Evolutionary conservation across 148 eudicot species (phyloP).

Genomic region (Euryodendron excelsum): DNA sequence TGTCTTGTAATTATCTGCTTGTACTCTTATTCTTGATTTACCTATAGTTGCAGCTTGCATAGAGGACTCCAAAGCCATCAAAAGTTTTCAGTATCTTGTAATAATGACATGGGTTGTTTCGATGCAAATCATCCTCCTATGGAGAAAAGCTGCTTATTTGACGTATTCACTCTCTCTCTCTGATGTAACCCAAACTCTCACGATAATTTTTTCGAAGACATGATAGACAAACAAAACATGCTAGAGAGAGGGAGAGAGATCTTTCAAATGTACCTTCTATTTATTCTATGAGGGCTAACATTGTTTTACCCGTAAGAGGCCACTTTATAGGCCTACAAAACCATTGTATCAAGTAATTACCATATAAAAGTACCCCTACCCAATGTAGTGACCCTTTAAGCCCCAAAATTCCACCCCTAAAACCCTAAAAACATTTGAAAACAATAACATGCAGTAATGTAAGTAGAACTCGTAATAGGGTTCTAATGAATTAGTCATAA

Average conservation of each 20-base stretch:
- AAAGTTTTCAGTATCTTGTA: background rate
- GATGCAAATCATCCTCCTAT: background rate
- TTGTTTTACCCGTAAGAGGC: too few species aligned
- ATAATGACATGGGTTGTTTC: constrained; percentile 3
- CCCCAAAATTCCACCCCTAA: too few species aligned
- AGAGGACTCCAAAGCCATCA: background rate
- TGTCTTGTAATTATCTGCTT: background rate
- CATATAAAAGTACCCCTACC: too few species aligned
- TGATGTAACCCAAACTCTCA: too few species aligned
- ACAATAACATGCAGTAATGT: background rate
- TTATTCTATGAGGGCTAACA: too few species aligned
- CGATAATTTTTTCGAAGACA: background rate
- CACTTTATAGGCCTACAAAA: too few species aligned
- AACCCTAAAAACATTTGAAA: too few species aligned
- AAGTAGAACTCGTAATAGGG: too few species aligned
- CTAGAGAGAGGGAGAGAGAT: background rate
- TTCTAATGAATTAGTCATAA: too few species aligned
- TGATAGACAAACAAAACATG: background rate
- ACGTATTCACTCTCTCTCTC: too few species aligned
- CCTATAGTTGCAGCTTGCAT: background rate
- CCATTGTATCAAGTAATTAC: too few species aligned
- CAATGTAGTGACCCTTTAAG: too few species aligned
- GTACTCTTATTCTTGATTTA: background rate
- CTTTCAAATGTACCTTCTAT: background rate
- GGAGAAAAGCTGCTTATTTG: background rate